Evolutionary conservation across 2,329 filamentous ascomycete species (phyloP), one percentile per base, ranked within the genome.

Genomic region (Fusarium caatingaense): DNA sequence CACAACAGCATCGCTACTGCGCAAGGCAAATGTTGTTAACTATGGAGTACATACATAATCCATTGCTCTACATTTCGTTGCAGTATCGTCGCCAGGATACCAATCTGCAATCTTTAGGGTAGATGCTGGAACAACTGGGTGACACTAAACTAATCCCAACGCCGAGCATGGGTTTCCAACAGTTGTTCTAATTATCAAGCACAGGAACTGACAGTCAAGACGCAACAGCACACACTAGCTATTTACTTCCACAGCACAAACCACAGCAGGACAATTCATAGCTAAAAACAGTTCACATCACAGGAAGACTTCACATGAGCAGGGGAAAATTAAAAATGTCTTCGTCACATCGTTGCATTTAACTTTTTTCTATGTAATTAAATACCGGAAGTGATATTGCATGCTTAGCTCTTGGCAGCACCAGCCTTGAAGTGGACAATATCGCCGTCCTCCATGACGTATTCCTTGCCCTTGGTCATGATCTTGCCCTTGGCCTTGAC

Each of bases 381-480:
- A 56, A 63, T 46, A 58, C 54, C 30, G 28, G 41, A 61, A 18
- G 47, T 32, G 51, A 56, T 71, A 56, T 72, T 46, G 2, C n/a
- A 41, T 56, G 50, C 56, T 80, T 83, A 92, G 70, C 84, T 83
- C 87, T 94, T 94, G 73, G 92, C 92, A 55, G 92, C 92, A 83
- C 92, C 92, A 32, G 92, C 92, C 87, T 98, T 98, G 87, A 98
- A 94, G 76, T 97, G 88, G 73, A 98, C 80, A 74, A 91, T 90
- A 72, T 91, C 93, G 51, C 93, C 93, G 78, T 97, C 93, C 79
- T 94, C 90, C 13, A 96, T 89, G 8, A 95, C 88, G 80, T 99
- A 98, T 54, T 98, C 95, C 86, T 98, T 98, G 79, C 96, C 96
- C 87, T 99, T 99, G 63, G 95, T 98, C 91, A 97, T 93, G 72